Percentiles rank a stretch among this genome's conserved stretches.
Conservation (phyloP, 192 early-diverging fungal genomes). For the Coemansia sp. region DNA sequence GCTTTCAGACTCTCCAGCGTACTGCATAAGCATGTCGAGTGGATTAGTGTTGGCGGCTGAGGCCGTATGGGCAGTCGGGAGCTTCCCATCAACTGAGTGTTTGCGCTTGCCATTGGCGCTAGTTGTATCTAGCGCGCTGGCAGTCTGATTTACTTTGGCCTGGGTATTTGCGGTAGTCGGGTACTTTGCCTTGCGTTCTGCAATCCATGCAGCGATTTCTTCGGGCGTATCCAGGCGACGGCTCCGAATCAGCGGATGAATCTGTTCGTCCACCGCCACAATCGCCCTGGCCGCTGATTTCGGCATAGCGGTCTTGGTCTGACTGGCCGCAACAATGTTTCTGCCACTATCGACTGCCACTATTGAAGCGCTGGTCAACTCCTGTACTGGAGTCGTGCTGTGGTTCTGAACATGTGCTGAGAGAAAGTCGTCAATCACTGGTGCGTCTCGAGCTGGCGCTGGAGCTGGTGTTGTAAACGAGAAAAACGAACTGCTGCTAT, state of each 20-base stretch:
- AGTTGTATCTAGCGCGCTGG: background rate
- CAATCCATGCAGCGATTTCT: conserved; percentile 81
- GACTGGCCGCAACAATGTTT: background rate
- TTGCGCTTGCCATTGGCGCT: conserved; percentile 15
- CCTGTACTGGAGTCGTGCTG: background rate
- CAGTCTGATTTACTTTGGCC: conserved; percentile 50
- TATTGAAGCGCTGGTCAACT: background rate
- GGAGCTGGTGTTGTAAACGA: conserved; percentile 10
- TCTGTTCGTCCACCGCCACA: conserved; percentile 11
- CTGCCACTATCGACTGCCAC: background rate
- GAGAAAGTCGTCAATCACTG: conserved; percentile 23
- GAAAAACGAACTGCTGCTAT: conserved; percentile 5
- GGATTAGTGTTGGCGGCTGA: conserved; percentile 12
- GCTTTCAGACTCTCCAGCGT: conserved; percentile 12
- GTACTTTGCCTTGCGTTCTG: conserved; percentile 73
- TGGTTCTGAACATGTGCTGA: conserved; percentile 9
- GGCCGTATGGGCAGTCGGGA: background rate
- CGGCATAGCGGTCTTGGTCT: background rate
- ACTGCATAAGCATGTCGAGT: conserved; percentile 19
- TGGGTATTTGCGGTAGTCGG: conserved; percentile 70
- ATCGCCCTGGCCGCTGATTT: background rate
- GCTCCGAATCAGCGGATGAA: conserved; percentile 49
- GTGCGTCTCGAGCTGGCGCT: background rate
- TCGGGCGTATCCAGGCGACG: conserved; percentile 61
- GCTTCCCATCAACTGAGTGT: background rate